These are phyloP conservation scores for Liriodendron chinense DNA, from an alignment of 164 flowering plant species.

Conservation along the genomic window DNA sequence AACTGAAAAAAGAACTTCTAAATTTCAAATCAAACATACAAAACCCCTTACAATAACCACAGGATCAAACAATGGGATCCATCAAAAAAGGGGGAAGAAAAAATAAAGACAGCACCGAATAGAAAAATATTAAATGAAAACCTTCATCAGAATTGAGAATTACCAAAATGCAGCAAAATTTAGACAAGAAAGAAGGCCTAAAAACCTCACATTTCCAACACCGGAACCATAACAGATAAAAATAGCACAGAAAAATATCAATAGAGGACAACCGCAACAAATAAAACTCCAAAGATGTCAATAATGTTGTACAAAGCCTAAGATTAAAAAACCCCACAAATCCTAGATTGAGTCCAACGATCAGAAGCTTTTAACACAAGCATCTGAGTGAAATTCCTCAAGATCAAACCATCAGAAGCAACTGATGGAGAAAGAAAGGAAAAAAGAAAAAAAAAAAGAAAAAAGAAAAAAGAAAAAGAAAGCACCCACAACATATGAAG, in stretches of 20 bases:
- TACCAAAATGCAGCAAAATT: slow-evolving; percentile 1
- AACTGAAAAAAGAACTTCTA: not conserved
- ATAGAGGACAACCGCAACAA: too few relatives aligned
- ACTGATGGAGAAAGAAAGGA: not conserved
- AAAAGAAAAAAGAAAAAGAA: too few relatives aligned
- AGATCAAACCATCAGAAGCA: not conserved
- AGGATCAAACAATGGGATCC: not conserved
- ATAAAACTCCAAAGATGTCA: not conserved
- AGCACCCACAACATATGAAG: not conserved
- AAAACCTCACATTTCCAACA: not conserved
- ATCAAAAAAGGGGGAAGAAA: not conserved
- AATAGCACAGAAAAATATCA: not conserved
- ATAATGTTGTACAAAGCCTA: not conserved
- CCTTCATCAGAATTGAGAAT: not conserved
- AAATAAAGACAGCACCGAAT: not conserved
- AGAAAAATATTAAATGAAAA: not conserved
- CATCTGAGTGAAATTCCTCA: too few relatives aligned
- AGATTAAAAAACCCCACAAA: not conserved
- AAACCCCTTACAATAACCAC: not conserved
- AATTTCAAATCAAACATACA: not conserved
- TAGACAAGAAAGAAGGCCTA: not conserved
- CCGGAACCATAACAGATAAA: not conserved
- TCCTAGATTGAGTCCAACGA: not conserved
- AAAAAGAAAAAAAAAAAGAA: too few relatives aligned
- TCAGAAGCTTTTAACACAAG: not conserved